Evolutionary conservation across 805 yeast genomes (phyloP), one percentile per base, ranked within the genome.

Genomic region (Saccharomycopsis javanensis): DNA sequence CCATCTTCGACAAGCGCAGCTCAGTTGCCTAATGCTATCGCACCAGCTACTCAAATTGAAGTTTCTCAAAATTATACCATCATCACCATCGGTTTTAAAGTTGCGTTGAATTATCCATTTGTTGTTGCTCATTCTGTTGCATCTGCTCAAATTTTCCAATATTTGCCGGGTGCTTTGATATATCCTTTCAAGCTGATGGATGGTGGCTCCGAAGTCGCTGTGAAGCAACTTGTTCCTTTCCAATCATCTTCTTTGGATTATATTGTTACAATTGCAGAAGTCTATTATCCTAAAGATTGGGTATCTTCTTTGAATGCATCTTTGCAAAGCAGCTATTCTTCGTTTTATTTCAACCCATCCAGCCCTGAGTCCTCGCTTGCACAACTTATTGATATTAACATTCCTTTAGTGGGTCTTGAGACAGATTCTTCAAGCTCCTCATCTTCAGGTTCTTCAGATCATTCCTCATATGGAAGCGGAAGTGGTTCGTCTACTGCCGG

Each of bases 251-350:
- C 70, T 13, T 75, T 75, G 51, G 73, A 73, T 53, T 92, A 88
- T 69, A 79, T 89, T 60, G 88, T 88, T 54, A 86, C 97, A 0
- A 86, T 91, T 61, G 98, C 97, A 5, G 86, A 86, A 68, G 85
- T 88, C 57, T 89, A 87, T 68, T 85, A 88, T 72, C 96, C 96
- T 25, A 68, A 72, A 8, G 68, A 69, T 15, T 70, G 77, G 33
- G 77, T 87, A 15, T 64, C 69, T 1, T 67, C 72, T 0, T 58
- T 60, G 50, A 57, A 57, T 46, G 42, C 55, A 38, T 55, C 61
- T 16, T 53, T 60, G 34, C 62, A 60, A 46, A 60, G 58, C 59
- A 62, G 75, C 0, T 64, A 72, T n/a, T 87, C 96, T 3, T 57
- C 64, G 25, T 67, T 94, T 52, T 92, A 86, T 71, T 63, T 72